Evolutionary conservation across 441 rosid genomes (phyloP), one percentile per base, ranked within the genome.

Genomic region (Cnidoscolus chayamansa): DNA sequence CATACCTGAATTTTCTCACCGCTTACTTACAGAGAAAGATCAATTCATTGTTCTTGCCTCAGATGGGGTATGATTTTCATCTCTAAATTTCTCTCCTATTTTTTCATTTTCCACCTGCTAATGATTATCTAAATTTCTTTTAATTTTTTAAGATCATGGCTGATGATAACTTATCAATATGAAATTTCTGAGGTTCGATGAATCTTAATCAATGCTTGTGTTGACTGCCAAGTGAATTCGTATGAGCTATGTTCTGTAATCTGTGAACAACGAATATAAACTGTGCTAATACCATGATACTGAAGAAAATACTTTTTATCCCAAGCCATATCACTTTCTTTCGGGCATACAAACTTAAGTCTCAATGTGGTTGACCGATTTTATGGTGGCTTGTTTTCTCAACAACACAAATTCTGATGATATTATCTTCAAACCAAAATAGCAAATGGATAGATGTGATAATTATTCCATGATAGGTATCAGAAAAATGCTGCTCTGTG

Each of bases 41-140:
- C 97, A 91, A 63, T 96, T 96, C 84, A 86, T 96, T 58, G 93
- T 96, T 80, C 90, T 96, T 68, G 99, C 98, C 56, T 91, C 99
- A 0, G 99, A 96, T 72, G 99, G 99, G 85, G 99, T 96, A 85
- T 74, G 81, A 63, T 45, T 72, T 67, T 73, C 66, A 17, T 58
- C 65, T 62, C 69, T 56, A 0, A 43, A 63, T 55, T 35, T 20
- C 19, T 62, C 60, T 31, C 9, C 57, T 2, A 5, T 30, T 2
- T 45, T 13, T 53, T 57, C 56, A 11, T 70, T 58, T 37, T 74
- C 48, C 10, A 17, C 48, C 3, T 10, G 15, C 50, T 67, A 40
- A 13, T 69, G 47, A 47, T 10, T 17, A 57, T 54, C 62, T 20
- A n/a, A 4, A 4, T 35, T 48, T 72, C 15, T 50, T 60, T 11